Conservation (phyloP, 805 yeast species). For the Cyberlindnera mississippiensis region DNA sequence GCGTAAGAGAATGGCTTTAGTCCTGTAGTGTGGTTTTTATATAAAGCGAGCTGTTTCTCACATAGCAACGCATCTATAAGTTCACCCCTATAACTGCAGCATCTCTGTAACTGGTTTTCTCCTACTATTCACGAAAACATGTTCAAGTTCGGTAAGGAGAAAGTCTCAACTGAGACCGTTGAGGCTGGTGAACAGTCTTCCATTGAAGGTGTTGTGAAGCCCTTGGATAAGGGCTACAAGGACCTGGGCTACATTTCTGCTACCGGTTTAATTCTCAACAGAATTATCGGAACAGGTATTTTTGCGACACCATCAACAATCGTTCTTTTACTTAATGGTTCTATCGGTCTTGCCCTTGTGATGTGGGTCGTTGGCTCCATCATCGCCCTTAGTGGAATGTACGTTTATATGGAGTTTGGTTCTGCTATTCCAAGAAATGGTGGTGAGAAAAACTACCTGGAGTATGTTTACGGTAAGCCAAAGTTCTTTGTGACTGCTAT, state of each 20-base stretch:
- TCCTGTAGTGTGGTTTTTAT: no score
- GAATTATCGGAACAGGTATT: conserved; percentile 74
- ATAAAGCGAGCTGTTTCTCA: no score
- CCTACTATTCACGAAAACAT: no score
- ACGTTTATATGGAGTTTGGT: conserved; percentile 63
- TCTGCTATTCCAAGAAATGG: conserved; percentile 62
- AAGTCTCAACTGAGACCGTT: background rate
- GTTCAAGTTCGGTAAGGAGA: conserved; percentile 1
- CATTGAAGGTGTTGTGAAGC: conserved; percentile 8
- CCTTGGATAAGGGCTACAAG: conserved; percentile 36
- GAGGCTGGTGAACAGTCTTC: conserved; percentile 4
- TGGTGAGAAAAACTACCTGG: conserved; percentile 66
- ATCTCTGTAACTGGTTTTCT: no score
- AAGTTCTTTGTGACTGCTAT: conserved; percentile 46
- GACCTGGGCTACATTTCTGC: conserved; percentile 54
- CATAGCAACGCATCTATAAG: no score
- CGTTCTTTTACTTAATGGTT: conserved; percentile 50
- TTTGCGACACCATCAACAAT: conserved; percentile 66
- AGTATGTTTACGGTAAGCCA: conserved; percentile 52
- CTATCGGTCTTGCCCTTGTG: conserved; percentile 52
- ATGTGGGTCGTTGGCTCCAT: conserved; percentile 64
- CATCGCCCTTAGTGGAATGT: conserved; percentile 49
- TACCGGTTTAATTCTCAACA: conserved; percentile 59
- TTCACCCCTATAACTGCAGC: no score
- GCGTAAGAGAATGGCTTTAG: no score